Evolutionary conservation across 768 basidiomycete genomes (phyloP), one percentile per base, ranked within the genome.

Genomic region (Terana coerulea): DNA sequence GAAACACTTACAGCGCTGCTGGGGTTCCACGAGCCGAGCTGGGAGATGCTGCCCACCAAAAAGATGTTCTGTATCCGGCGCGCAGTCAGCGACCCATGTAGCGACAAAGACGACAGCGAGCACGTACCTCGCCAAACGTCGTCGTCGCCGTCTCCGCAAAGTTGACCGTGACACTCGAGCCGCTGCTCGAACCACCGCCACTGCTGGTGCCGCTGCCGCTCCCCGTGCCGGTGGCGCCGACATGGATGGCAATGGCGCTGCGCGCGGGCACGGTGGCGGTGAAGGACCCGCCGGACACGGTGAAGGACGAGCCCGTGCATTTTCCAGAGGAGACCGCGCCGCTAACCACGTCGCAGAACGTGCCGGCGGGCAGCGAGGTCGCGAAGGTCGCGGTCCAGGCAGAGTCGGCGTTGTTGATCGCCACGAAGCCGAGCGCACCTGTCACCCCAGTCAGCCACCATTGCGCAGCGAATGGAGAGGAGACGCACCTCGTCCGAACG

Each of bases 41-140:
- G 74, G 1, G 78, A 59, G 30, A 82, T 69, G 52, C 78, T 81
- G 1, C 83, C 83, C 22, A 74, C 72, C 14, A 84, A 62, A 67
- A 79, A 83, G 41, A 84, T 76, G 59, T 83, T 84, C 81, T 84
- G 47, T n/a, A n/a, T n/a, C n/a, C n/a, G n/a, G n/a, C n/a, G n/a
- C n/a, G n/a, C n/a, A n/a, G n/a, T n/a, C n/a, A n/a, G n/a, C n/a
- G n/a, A n/a, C n/a, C n/a, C n/a, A 25, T 24, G 37, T 9, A 25
- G 12, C 17, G 17, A 22, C 12, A 10, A 40, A 37, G 17, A 26
- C 9, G 30, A 24, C n/a, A 6, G 26, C 17, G 36, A 29, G 33
- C 10, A 50, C 68, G 42, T 49, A 80, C 81, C 72, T 86, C 77
- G 39, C 83, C 83, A 17, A 68, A 77, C 0, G 72, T 71, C 0